Percentiles rank a stretch among this genome's conserved stretches.
phyloP scores from a whole-genome alignment of 1,139 yeast genomes.

The Kodamaea plutei region DNA sequence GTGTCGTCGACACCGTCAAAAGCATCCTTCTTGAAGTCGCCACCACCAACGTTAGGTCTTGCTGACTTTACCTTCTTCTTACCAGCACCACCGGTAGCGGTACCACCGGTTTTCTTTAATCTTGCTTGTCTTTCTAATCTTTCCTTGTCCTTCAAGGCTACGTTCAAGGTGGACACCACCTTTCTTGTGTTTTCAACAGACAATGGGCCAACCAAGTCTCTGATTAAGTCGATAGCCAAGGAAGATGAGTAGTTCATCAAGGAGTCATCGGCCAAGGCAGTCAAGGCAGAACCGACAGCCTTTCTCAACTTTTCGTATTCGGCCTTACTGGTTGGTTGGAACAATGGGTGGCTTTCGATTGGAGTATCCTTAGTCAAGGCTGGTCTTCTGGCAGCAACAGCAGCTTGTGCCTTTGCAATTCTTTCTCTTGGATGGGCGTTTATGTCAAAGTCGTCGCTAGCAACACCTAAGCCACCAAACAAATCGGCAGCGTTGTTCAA shows the following conservation, averaged over 20 bases:
- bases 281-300: conserved; percentile 64
- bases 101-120: conserved; percentile 75
- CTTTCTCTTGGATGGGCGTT: conserved; percentile 65
- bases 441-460: conserved; percentile 42
- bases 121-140: conserved; percentile 85
- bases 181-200: conserved; percentile 79
- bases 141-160: conserved; percentile 79
- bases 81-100: conserved; percentile 91
- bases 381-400: conserved; percentile 34
- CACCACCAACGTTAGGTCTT: conserved; percentile 71
- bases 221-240: conserved; percentile 78
- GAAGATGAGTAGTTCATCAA: conserved; percentile 66
- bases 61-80: conserved; percentile 86
- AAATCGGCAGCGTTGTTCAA: conserved; percentile 89
- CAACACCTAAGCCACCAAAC: conserved; percentile 79
- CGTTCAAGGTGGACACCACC: conserved; percentile 79
- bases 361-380: conserved; percentile 64
- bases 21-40: conserved; percentile 66
- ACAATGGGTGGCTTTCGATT: conserved; percentile 68
- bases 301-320: conserved; percentile 85
- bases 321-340: conserved; percentile 72
- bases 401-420: conserved; percentile 50
- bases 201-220: conserved; percentile 81
- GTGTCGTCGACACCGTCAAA: conserved; percentile 51
- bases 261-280: conserved; percentile 59